These are phyloP conservation scores for Hansenula sp. DNA, from an alignment of 1,139 yeast genomes.

Conservation along the genomic window DNA sequence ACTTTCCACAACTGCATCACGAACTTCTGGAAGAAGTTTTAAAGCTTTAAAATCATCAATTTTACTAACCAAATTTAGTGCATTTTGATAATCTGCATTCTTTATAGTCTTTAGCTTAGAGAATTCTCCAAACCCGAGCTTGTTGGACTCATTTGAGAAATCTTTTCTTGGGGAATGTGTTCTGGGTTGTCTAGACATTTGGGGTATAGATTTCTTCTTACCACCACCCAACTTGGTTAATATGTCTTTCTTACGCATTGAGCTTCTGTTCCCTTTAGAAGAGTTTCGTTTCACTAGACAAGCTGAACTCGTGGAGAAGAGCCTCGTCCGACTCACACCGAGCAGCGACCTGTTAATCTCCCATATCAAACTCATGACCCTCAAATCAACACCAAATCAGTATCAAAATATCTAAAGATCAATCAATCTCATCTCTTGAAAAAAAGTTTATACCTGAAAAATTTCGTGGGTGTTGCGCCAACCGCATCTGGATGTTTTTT, in stretches of 20 bases:
- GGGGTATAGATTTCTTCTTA: no score
- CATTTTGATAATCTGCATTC: slow-evolving; percentile 25
- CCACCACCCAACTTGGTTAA: no score
- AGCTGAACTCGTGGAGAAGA: neutral
- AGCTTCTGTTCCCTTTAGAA: neutral
- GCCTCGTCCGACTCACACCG: neutral
- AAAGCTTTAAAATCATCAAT: slow-evolving; percentile 61
- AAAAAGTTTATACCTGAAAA: neutral
- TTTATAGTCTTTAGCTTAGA: slow-evolving; percentile 29
- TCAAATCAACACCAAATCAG: no score
- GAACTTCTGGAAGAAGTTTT: slow-evolving; percentile 60
- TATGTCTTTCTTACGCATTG: no score
- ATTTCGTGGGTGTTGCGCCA: neutral
- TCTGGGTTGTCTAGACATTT: no score
- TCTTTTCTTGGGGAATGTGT: no score
- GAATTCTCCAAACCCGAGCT: slow-evolving; percentile 21
- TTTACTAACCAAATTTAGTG: slow-evolving; percentile 37
- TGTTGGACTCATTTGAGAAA: no score
- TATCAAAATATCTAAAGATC: no score
- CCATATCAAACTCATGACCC: neutral
- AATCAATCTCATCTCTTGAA: neutral
- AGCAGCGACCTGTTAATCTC: neutral
- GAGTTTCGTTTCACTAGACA: neutral
- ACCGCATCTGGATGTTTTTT: no score
- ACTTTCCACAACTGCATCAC: slow-evolving; percentile 59